phyloP scores from a whole-genome alignment of 2,329 filamentous ascomycete species.

The Chaetomiaceae sp. region DNA sequence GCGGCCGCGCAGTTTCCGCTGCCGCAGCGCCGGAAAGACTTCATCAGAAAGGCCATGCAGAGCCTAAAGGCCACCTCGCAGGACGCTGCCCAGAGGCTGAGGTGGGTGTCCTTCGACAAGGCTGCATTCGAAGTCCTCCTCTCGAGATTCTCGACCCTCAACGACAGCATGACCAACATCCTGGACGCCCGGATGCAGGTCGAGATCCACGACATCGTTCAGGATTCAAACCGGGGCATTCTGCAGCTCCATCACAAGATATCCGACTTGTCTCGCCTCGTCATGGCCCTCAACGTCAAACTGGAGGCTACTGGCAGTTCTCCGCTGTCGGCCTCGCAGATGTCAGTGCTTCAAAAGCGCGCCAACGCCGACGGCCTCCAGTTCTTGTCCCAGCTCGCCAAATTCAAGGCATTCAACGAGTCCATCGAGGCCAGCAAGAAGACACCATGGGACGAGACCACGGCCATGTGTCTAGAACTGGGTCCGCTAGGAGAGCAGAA shows the following conservation, averaged over 20 bases:
- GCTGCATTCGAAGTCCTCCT: conserved; percentile 42
- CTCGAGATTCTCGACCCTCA: conserved; percentile 41
- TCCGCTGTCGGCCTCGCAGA: conserved; percentile 21
- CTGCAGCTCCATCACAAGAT: conserved; percentile 45
- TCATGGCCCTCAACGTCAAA: conserved; percentile 43
- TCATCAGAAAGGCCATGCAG: conserved; percentile 43
- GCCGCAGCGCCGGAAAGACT: conserved; percentile 37
- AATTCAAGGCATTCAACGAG: conserved; percentile 50
- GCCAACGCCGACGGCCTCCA: conserved; percentile 39
- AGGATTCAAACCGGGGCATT: conserved; percentile 46
- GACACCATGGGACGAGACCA: conserved; percentile 34
- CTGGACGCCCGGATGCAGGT: conserved; percentile 44
- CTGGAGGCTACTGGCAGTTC: conserved; percentile 34
- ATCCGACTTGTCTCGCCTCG: conserved; percentile 42
- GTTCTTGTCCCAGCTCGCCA: conserved; percentile 42
- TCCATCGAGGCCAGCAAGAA: conserved; percentile 38
- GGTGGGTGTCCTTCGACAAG: conserved; percentile 46
- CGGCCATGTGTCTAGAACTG: conserved; percentile 38
- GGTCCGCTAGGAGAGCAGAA: conserved; percentile 33
- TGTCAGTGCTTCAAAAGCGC: conserved; percentile 35
- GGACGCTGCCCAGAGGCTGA: conserved; percentile 34
- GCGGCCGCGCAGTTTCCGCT: conserved; percentile 43
- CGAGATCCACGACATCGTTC: conserved; percentile 44
- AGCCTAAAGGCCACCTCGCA: conserved; percentile 36
- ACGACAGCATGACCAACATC: conserved; percentile 47